Base-by-base conservation (phyloP, 1,284 basidiomycete genomes). In the Trichosporon sp. region DNA sequence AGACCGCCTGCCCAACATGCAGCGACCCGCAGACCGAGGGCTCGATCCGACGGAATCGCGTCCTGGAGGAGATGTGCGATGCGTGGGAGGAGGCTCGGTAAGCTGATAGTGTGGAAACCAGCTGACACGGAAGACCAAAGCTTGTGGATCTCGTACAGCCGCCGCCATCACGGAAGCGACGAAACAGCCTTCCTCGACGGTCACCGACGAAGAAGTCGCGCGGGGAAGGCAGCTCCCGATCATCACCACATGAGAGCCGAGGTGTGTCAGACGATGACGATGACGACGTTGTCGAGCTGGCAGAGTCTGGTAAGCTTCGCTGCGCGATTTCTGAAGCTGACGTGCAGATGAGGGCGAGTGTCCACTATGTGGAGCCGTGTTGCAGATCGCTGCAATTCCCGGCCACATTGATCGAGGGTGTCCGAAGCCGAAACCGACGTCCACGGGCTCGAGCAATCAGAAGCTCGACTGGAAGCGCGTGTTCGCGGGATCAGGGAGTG, bases 391-490 rank as follows among this genome's bases (percentile, higher is more conserved):
- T 5, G 70, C 75, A 4, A 82, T 84, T 64, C 78, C 80, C 0
- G 54, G 74, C 2, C 83, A 84, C 66, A 78, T 84, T 63, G 82
- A 84, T 40, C 74, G 79, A 43, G 81, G 81, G 0, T 84, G 83
- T 69, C 81, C 80, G 12, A 78, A 78, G 12, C 77, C 77, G 40
- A 78, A 77, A 63, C 31, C 69, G 46, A 71, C 70, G 59, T n/a
- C 68, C 1, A 26, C 65, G 21, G 70, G 74, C 4, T 74, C 68
- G 3, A 78, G 78, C 2, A 79, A 79, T 64, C 78, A 82, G 66
- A 79, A 82, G 71, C 76, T 81, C 6, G 78, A 80, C 69, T 84
- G 83, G 83, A 79, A 77, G 67, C 80, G 80, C 67, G 78, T 84
- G 5, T 84, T 84, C 65, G 76, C 79, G 1, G 81, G 81, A 0